phyloP scores from a whole-genome alignment of 345 rosid species.

The Gossypium arboreum region DNA sequence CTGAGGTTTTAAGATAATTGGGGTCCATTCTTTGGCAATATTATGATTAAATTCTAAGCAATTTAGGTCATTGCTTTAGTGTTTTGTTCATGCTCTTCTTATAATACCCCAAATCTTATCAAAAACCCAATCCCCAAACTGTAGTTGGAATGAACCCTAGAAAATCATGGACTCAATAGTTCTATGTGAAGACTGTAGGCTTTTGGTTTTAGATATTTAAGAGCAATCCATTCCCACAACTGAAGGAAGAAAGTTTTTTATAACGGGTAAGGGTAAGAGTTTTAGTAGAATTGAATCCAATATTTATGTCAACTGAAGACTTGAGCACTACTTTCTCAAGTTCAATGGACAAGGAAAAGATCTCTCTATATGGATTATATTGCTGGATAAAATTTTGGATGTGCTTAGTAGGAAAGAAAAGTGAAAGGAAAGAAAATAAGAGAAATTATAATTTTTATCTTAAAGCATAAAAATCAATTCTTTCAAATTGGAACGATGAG shows the following conservation, averaged over 20 bases:
- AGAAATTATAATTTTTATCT: too few relatives aligned
- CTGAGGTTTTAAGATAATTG: constrained; percentile 25
- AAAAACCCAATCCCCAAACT: constrained; percentile 30
- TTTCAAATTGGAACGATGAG: too few relatives aligned
- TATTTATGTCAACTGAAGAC: too few relatives aligned
- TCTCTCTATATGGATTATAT: too few relatives aligned
- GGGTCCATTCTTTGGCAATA: constrained; percentile 23
- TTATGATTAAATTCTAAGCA: constrained; percentile 1
- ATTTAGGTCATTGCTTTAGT: constrained; percentile 13
- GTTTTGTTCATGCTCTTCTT: not conserved
- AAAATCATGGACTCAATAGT: constrained; percentile 13
- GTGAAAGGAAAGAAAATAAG: too few relatives aligned
- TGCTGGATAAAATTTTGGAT: too few relatives aligned
- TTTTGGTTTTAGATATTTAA: not conserved
- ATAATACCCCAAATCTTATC: constrained; percentile 26
- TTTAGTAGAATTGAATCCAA: too few relatives aligned
- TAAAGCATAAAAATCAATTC: too few relatives aligned
- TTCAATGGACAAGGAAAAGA: too few relatives aligned
- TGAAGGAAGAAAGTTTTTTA: not conserved
- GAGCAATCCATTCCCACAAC: not conserved
- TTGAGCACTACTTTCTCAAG: too few relatives aligned
- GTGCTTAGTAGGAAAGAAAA: too few relatives aligned
- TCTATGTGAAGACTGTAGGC: not conserved
- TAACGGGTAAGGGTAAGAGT: not conserved
- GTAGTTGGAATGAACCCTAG: constrained; percentile 23